Base-by-base conservation (phyloP, 148 eudicot genomes). In the Hydrangea macrophylla region DNA sequence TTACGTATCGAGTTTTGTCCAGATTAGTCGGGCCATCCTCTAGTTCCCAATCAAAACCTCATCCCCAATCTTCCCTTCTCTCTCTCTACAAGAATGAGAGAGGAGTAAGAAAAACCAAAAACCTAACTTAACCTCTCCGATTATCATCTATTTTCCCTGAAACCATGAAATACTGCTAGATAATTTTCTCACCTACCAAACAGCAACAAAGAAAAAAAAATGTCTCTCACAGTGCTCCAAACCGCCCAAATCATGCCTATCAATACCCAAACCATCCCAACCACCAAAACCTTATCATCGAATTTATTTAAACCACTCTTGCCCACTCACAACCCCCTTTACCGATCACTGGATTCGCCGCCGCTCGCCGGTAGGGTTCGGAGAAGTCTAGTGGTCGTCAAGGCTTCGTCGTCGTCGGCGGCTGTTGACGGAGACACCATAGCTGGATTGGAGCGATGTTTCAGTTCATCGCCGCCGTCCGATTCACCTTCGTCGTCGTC, bases 161-260 rank as follows among this genome's bases (percentile, higher is more conserved):
- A 53, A 26, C 59, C 76, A 69, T 59, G 80, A 64, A 33, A 63
- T 20, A 62, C 55, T 79, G 56, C 53, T 24, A 65, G 60, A 60
- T 11, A 45, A 61, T 5, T 69, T 32, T 15, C 59, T 39, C 51
- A 40, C 20, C 18, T 28, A 53, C 74, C 64, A 33, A 64, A 72
- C 40, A 30, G 2, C n/a, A n/a, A n/a, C n/a, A n/a, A n/a, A 15
- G n/a, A 9, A 18, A 31, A 42, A 5, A 62, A 70, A 48, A 85
- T 90, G 90, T 76, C 85, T 45, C 90, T 69, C 77, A 45, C 87
- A 37, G 83, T 85, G 23, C 87, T 87, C 59, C 92, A 81, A 67
- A 74, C 85, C 28, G 83, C 85, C n/a, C 83, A 76, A 79, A 76
- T 87, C 56, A 80, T 75, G 87, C 87, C 96, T 33, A 80, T 90